phyloP scores from a whole-genome alignment of 345 rosid species.

The Turnera subulata region DNA sequence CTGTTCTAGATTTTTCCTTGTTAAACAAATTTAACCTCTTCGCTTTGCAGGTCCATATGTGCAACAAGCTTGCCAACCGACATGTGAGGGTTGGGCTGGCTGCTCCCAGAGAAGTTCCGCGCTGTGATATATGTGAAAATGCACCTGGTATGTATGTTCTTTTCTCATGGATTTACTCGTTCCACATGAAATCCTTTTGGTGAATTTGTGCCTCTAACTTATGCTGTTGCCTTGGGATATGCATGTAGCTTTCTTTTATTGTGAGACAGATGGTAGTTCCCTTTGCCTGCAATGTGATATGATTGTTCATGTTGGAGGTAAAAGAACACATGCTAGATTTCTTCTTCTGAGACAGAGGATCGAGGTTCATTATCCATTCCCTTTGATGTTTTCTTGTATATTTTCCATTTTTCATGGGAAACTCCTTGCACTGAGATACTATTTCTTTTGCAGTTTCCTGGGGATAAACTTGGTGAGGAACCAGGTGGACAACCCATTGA shows the following conservation, averaged over 20 bases:
- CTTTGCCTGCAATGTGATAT: conserved; percentile 84
- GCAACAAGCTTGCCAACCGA: conserved; percentile 79
- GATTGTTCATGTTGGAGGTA: conserved; percentile 81
- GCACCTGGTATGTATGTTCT: conserved; percentile 50
- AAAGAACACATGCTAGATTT: conserved; percentile 64
- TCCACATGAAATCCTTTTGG: neutral
- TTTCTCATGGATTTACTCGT: conserved; percentile 2
- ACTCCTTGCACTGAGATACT: neutral
- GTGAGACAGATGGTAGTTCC: conserved; percentile 79
- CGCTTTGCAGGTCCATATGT: conserved; percentile 67
- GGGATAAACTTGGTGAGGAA: conserved; percentile 42
- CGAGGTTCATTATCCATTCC: conserved; percentile 38
- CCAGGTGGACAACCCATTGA: conserved; percentile 26
- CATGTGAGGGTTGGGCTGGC: conserved; percentile 79
- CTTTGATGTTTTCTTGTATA: neutral
- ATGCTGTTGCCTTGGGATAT: conserved; percentile 12
- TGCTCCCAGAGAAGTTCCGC: conserved; percentile 57
- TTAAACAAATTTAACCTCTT: neutral
- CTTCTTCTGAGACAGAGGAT: conserved; percentile 72
- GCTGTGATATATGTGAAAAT: conserved; percentile 80
- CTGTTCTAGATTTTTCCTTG: too few relatives aligned
- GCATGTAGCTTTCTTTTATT: conserved; percentile 74
- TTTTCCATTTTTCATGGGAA: neutral
- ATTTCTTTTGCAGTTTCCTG: conserved; percentile 55
- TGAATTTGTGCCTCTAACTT: neutral